Evolutionary conservation across 441 rosid species (phyloP).

Genomic region (Pelargonium myrrhifolium): DNA sequence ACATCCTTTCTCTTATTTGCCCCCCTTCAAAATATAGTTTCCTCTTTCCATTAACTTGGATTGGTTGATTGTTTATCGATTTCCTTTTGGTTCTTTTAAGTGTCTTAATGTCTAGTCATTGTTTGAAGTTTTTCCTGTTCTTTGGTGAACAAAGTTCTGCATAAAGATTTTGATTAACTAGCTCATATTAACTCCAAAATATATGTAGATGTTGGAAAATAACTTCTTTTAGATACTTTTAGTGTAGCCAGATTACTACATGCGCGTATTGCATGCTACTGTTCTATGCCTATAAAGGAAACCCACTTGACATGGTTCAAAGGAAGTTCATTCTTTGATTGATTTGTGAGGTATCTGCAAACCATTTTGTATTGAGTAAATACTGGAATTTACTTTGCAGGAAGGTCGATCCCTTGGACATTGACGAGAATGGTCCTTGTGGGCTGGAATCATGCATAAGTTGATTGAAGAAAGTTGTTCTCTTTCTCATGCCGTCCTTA

Average conservation of each 20-base stretch:
- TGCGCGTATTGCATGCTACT: background rate
- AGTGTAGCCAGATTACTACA: background rate
- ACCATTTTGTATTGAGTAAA: background rate
- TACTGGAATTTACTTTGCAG: background rate
- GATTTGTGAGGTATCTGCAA: background rate
- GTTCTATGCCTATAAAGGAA: background rate
- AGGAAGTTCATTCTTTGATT: background rate
- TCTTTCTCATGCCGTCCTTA: background rate
- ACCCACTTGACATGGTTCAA: background rate
- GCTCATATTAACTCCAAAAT: background rate
- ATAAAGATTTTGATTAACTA: too few species aligned
- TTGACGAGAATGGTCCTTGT: background rate
- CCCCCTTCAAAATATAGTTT: background rate
- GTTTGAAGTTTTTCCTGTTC: background rate
- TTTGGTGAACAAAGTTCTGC: background rate
- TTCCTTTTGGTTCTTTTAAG: background rate
- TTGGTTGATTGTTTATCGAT: background rate
- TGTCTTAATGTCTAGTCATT: background rate
- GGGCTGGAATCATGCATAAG: background rate
- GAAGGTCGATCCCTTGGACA: conserved; percentile 2
- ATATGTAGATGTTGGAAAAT: background rate
- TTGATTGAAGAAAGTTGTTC: background rate
- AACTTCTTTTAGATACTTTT: background rate
- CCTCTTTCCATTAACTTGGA: background rate
- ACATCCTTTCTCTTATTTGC: background rate